Evolutionary conservation across 768 basidiomycete genomes (phyloP).

Genomic region (Pilatotrama ljubarskyi): DNA sequence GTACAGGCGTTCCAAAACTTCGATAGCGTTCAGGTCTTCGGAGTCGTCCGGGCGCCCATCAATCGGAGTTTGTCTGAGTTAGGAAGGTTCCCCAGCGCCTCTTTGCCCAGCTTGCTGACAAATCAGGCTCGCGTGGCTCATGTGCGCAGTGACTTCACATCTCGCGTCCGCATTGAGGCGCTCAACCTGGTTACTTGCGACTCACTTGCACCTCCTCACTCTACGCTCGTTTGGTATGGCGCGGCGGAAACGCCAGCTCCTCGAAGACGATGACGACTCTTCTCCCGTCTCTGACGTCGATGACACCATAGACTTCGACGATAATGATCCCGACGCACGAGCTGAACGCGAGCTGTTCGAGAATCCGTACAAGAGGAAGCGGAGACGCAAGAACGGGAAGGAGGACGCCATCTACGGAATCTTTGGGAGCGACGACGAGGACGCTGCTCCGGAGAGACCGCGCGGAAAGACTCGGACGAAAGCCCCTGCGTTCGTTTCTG

Average conservation of each 20-base stretch:
- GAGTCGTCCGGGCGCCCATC: conserved; percentile 14
- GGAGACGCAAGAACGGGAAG: conserved; percentile 61
- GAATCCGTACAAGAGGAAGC: conserved; percentile 74
- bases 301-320: conserved; percentile 38
- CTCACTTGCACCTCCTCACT: not conserved
- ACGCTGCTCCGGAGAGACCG: conserved; percentile 42
- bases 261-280: conserved; percentile 73
- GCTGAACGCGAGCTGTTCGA: conserved; percentile 78
- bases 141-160: not conserved
- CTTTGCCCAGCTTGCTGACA: no score
- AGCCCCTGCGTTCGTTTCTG: conserved; percentile 72
- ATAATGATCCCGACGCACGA: conserved; percentile 58
- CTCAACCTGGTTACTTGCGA: not conserved
- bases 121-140: not conserved
- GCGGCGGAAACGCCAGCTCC: conserved; percentile 71
- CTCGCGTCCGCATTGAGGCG: no score
- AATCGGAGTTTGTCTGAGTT: conserved; percentile 18
- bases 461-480: conserved; percentile 50
- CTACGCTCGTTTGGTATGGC: conserved; percentile 50
- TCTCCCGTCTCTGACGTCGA: conserved; percentile 57
- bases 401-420: conserved; percentile 78
- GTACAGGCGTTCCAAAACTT: conserved; percentile 21
- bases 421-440: conserved; percentile 71
- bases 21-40: conserved; percentile 21
- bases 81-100: no score